Evolutionary conservation across 75 land plant species (phyloP).

Genomic region (Cunninghamia lanceolata): DNA sequence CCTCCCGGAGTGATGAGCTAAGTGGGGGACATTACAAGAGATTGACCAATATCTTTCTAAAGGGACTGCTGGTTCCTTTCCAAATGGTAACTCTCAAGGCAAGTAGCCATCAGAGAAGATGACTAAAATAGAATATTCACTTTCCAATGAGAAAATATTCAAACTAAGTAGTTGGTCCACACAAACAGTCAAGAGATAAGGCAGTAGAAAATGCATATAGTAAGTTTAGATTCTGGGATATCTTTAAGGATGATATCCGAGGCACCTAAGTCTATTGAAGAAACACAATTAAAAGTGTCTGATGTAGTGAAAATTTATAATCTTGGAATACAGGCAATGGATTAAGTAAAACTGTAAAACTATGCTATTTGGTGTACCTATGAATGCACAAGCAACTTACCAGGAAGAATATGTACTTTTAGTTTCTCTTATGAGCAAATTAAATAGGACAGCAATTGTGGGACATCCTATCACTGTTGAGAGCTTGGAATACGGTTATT

Average conservation of each 20-base stretch:
- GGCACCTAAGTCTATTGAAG: not conserved
- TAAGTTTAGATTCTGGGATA: constrained; percentile 1
- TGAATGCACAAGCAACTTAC: not conserved
- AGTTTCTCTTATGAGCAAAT: not conserved
- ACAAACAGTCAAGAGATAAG: not conserved
- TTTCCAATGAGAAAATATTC: too few relatives aligned
- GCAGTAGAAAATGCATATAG: not conserved
- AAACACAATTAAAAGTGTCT: not conserved
- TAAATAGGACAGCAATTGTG: not conserved
- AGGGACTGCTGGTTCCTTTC: too few relatives aligned
- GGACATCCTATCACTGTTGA: not conserved
- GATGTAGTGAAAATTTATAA: not conserved
- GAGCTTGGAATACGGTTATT: not conserved
- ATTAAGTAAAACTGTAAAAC: constrained; percentile 12
- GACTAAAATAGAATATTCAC: too few relatives aligned
- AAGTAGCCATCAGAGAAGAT: too few relatives aligned
- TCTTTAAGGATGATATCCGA: not conserved
- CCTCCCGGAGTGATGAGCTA: too few relatives aligned
- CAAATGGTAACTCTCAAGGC: too few relatives aligned
- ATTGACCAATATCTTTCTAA: too few relatives aligned
- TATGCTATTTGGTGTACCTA: not conserved
- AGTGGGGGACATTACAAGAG: too few relatives aligned
- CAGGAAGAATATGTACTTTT: not conserved
- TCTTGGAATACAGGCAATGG: not conserved
- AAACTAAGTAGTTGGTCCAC: too few relatives aligned